Conservation (phyloP, 2,329 filamentous ascomycete species). For the Penicillium occitanis region DNA sequence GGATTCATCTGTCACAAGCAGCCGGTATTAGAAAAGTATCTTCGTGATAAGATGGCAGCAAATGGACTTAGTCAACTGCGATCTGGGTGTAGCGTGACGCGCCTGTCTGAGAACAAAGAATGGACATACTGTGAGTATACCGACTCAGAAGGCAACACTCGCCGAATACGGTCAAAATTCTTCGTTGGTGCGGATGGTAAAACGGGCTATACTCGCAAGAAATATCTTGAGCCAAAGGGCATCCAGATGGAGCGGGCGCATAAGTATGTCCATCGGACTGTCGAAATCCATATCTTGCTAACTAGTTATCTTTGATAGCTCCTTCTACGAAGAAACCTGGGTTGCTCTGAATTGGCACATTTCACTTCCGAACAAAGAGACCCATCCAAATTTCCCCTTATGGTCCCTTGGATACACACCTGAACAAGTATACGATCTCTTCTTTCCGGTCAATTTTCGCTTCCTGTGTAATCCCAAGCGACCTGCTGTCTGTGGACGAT, state of each 20-base stretch:
- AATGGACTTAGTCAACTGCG: constrained; percentile 5
- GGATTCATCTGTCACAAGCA: constrained; percentile 34
- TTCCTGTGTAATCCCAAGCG: constrained; percentile 39
- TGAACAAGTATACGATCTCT: constrained; percentile 50
- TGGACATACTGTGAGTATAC: constrained; percentile 17
- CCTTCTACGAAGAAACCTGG: constrained; percentile 38
- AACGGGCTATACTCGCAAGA: constrained; percentile 47
- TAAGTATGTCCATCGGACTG: not conserved
- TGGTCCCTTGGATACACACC: constrained; percentile 51
- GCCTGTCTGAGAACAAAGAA: not conserved
- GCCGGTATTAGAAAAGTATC: constrained; percentile 29
- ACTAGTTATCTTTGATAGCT: not conserved
- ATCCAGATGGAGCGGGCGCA: not conserved
- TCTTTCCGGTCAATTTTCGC: constrained; percentile 48
- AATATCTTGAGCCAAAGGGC: constrained; percentile 47
- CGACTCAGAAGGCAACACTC: not conserved
- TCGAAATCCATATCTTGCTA: constrained; percentile 16
- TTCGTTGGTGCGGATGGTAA: constrained; percentile 49
- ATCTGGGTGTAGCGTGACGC: not conserved
- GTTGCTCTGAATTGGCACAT: constrained; percentile 51
- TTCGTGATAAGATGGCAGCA: constrained; percentile 14
- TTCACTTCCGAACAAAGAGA: constrained; percentile 44
- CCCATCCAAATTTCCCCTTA: constrained; percentile 51
- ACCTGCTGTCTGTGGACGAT: constrained; percentile 48
- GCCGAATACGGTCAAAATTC: constrained; percentile 6